Base-by-base conservation (phyloP, 2,329 filamentous ascomycete species). In the Aspergillus uvarum region DNA sequence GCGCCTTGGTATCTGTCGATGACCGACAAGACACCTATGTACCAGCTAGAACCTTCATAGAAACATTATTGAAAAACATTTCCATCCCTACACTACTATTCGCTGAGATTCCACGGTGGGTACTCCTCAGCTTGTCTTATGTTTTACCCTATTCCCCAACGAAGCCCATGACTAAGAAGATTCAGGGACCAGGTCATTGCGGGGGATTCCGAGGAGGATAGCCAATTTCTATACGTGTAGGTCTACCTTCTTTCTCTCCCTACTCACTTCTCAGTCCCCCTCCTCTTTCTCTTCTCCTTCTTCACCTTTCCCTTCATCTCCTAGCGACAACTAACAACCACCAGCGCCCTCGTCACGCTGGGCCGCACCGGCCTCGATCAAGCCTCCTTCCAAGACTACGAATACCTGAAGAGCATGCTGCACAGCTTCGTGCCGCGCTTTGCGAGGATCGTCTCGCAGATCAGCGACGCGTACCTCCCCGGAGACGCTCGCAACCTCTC, bases 331-430 rank as follows among this genome's bases (percentile, higher is more conserved):
- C 53, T 48, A 10, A 55, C 4, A 14, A 14, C 0, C 8, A 8
- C 22, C 7, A 61, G 59, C 11, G 35, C 47, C 6, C 14, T 59
- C 22, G 16, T 54, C 5, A 51, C 51, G 1, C 35, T 58, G 6
- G 59, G 59, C n/a, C 47, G 55, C 12, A 58, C 32, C 26, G 56
- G 48, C n/a, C 12, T 61, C 10, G 38, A 21, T 5, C 47, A 35
- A n/a, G 50, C 47, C 26, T 22, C 56, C 52, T 10, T 38, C 12
- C 35, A 47, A 3, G 59, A 61, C 22, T 31, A 51, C 16, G n/a
- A 51, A 5, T 61, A 61, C 35, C 49, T 61, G 4, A 19, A 51
- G 4, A 5, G 19, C 5, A 61, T 61, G 59, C 42, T 58, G 14
- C 56, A 54, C 5, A 10, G 22, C 11, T 49, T 59, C 12, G 56